phyloP scores from a whole-genome alignment of 139 green algal species.

The Chlorella vulgaris region DNA sequence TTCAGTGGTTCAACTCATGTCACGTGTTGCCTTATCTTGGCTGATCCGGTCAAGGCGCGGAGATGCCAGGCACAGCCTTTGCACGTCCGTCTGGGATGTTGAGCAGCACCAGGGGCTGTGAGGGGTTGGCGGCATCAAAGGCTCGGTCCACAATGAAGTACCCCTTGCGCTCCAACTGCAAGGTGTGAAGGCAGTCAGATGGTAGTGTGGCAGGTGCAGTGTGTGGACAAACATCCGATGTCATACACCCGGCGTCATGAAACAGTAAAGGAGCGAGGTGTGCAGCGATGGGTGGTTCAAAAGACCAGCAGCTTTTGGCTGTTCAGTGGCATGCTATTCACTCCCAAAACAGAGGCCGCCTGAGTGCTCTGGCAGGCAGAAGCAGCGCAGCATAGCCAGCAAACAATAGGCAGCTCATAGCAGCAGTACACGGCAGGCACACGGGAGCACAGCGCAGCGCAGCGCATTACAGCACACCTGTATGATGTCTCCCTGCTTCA shows the following conservation, averaged over 20 bases:
- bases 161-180: conserved; percentile 57
- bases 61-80: conserved; percentile 9
- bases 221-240: neutral
- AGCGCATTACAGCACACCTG: conserved; percentile 75
- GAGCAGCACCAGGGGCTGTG: conserved; percentile 86
- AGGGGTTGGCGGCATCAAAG: conserved; percentile 32
- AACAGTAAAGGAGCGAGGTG: too few species aligned
- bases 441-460: neutral
- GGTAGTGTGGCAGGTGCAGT: neutral
- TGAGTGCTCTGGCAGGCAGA: neutral
- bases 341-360: too few species aligned
- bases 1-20: too few species aligned
- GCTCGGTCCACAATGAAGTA: conserved; percentile 96
- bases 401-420: neutral
- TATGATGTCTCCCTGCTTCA: conserved; percentile 93
- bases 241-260: too few species aligned
- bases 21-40: too few species aligned
- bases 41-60: neutral
- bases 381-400: neutral
- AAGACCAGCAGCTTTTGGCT: too few species aligned
- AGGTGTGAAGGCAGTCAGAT: neutral
- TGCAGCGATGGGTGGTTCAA: neutral
- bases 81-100: conserved; percentile 89
- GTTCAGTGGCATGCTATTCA: too few species aligned
- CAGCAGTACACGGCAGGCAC: neutral